A percentile compares a stretch with the other conserved stretches of the same genome.
Conservation (phyloP, 306 rosid genomes). For the Styphnolobium japonicum region DNA sequence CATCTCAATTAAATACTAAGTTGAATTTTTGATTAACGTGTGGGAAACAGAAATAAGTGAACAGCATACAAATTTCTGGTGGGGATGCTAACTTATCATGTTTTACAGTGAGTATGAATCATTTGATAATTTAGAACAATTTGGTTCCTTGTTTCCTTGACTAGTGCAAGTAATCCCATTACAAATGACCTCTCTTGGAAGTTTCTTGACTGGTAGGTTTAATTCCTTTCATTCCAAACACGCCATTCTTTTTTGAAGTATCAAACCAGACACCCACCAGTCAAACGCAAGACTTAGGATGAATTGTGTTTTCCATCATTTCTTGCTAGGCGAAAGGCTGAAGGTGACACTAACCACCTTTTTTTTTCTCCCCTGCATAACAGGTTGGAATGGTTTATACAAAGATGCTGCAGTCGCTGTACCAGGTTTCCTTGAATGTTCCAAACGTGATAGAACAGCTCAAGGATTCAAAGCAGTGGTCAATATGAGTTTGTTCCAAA, state of each 20-base stretch:
- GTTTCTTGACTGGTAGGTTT: slow-evolving; percentile 51
- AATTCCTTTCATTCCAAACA: background rate
- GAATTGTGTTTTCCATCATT: background rate
- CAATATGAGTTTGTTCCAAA: background rate
- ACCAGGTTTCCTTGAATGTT: slow-evolving; percentile 23
- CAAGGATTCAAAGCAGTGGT: slow-evolving; percentile 1
- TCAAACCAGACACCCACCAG: slow-evolving; percentile 29
- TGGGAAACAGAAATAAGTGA: background rate
- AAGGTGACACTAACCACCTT: background rate
- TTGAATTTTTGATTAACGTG: background rate
- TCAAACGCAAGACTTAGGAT: slow-evolving; percentile 21
- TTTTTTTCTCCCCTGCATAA: slow-evolving; percentile 2
- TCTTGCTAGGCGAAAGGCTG: background rate
- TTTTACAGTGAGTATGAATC: background rate
- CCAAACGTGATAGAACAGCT: slow-evolving; percentile 8
- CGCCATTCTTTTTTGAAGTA: background rate
- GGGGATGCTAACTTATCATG: background rate
- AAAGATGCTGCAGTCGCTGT: slow-evolving; percentile 58
- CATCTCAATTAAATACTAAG: background rate
- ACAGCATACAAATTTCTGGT: background rate
- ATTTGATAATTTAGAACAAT: background rate
- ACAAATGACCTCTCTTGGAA: background rate
- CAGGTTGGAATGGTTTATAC: slow-evolving; percentile 69
- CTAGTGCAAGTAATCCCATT: background rate
- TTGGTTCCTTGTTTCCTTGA: background rate